Percentiles rank a stretch among this genome's conserved stretches.
Evolutionary conservation across 2,329 filamentous ascomycete genomes (phyloP).

Genomic region (Hypoxylon sp.): DNA sequence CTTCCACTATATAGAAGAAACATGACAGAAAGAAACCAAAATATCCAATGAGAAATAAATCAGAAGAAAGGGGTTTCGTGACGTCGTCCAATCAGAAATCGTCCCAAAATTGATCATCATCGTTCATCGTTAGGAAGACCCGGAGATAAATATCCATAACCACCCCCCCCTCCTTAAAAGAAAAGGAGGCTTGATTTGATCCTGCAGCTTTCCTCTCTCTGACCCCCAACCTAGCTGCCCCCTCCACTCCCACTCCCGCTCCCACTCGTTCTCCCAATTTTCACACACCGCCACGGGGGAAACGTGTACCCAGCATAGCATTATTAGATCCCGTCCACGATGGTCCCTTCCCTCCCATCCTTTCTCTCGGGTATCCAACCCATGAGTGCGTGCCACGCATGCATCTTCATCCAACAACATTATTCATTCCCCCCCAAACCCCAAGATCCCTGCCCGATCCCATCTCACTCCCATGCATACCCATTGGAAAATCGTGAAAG

Average conservation of each 20-base stretch:
- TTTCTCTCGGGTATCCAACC: too few species aligned
- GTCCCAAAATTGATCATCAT: conserved; percentile 16
- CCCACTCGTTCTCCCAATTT: conserved; percentile 5
- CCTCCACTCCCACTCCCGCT: not conserved
- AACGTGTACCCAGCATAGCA: conserved; percentile 6
- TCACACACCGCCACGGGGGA: conserved; percentile 19
- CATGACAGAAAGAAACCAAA: not conserved
- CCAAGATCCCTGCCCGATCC: too few species aligned
- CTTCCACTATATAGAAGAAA: too few species aligned
- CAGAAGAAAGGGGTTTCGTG: conserved; percentile 19
- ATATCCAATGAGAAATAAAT: conserved; percentile 9
- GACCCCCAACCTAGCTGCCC: not conserved
- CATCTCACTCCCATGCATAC: too few species aligned
- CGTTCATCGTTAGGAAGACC: conserved; percentile 24
- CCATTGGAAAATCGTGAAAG: too few species aligned
- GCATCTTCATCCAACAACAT: too few species aligned
- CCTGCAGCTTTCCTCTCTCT: conserved; percentile 5
- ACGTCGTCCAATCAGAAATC: conserved; percentile 32
- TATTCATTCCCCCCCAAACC: too few species aligned
- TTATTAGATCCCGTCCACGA: conserved; percentile 25
- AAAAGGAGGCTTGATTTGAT: too few species aligned
- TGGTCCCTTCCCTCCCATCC: conserved; percentile 8
- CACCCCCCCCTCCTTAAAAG: too few species aligned
- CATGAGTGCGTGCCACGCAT: conserved; percentile 23
- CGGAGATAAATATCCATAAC: too few species aligned